Percentiles rank a stretch among this genome's conserved stretches.
Evolutionary conservation across 208 protist genomes (phyloP).

Genomic region (Leishmania lainsoni): DNA sequence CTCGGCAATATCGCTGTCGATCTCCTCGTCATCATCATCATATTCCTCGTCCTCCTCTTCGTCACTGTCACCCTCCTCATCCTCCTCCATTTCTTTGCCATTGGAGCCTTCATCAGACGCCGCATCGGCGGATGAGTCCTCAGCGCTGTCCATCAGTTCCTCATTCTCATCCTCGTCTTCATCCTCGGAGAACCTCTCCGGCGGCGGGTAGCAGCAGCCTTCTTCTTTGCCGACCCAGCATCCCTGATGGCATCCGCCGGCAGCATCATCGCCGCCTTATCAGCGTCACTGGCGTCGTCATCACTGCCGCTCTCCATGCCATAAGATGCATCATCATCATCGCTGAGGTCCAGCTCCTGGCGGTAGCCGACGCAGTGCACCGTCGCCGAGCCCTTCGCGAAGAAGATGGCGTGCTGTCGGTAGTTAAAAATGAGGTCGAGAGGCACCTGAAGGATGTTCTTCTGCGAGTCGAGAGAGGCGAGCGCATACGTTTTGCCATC

Average conservation of each 20-base stretch:
- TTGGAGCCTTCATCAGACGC: constrained; percentile 30
- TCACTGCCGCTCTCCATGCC: constrained; percentile 25
- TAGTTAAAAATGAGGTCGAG: constrained; percentile 86
- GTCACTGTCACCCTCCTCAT: constrained; percentile 43
- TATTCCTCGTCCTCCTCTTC: constrained; percentile 55
- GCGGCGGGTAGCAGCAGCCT: background rate
- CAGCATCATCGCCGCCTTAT: constrained; percentile 14
- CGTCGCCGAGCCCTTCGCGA: constrained; percentile 69
- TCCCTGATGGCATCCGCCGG: constrained; percentile 34
- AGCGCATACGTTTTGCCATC: constrained; percentile 85
- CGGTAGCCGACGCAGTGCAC: constrained; percentile 86
- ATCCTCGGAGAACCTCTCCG: constrained; percentile 2
- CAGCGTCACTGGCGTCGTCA: constrained; percentile 24
- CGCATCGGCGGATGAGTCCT: constrained; percentile 15
- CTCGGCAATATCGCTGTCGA: constrained; percentile 31
- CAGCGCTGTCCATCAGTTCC: constrained; percentile 13
- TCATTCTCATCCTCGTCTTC: constrained; percentile 1
- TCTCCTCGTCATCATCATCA: constrained; percentile 38
- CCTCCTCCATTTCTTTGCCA: constrained; percentile 25
- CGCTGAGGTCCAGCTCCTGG: constrained; percentile 66
- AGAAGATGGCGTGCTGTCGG: constrained; percentile 74
- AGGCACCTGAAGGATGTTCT: constrained; percentile 62
- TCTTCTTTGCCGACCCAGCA: background rate
- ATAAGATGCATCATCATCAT: constrained; percentile 40
- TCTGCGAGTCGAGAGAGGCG: constrained; percentile 65